phyloP scores from a whole-genome alignment of 148 eudicot species.

The Nepenthes mirabilis region DNA sequence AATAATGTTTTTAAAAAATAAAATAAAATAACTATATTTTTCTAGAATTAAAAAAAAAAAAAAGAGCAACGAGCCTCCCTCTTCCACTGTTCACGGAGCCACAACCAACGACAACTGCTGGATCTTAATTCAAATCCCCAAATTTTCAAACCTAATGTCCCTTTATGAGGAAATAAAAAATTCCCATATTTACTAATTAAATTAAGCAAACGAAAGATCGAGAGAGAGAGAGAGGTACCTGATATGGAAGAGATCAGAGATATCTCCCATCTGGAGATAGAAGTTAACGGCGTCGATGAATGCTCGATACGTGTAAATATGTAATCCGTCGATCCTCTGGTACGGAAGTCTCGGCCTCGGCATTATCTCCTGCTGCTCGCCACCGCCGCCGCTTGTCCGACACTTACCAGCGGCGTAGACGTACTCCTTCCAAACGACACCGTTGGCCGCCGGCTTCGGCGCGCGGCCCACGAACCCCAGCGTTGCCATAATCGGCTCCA shows the following conservation, averaged over 20 bases:
- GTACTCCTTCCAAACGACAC: slow-evolving; percentile 40
- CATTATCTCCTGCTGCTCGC: background rate
- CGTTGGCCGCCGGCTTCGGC: slow-evolving; percentile 11
- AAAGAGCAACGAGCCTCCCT: too few species aligned
- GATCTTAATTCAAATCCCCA: too few species aligned
- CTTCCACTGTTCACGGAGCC: too few species aligned
- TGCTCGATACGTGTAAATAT: slow-evolving; percentile 32
- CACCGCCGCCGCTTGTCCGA: background rate
- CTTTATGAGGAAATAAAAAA: too few species aligned
- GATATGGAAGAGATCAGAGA: slow-evolving; percentile 43
- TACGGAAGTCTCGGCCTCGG: slow-evolving; percentile 33
- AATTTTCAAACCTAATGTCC: too few species aligned
- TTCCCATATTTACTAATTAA: background rate
- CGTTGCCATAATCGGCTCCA: slow-evolving; percentile 34
- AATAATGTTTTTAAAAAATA: too few species aligned
- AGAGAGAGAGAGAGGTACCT: slow-evolving; percentile 17
- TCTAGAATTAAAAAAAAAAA: too few species aligned
- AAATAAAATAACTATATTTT: too few species aligned
- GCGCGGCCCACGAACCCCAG: slow-evolving; percentile 29
- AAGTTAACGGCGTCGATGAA: slow-evolving; percentile 47
- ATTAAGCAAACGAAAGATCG: background rate
- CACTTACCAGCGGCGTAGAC: slow-evolving; percentile 6
- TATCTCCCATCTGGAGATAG: slow-evolving; percentile 18
- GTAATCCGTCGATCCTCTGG: slow-evolving; percentile 46
- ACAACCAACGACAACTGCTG: too few species aligned